Percentiles rank a stretch among this genome's conserved stretches.
phyloP scores from a whole-genome alignment of 257 asterid species.

The Nicotiana attenuata region DNA sequence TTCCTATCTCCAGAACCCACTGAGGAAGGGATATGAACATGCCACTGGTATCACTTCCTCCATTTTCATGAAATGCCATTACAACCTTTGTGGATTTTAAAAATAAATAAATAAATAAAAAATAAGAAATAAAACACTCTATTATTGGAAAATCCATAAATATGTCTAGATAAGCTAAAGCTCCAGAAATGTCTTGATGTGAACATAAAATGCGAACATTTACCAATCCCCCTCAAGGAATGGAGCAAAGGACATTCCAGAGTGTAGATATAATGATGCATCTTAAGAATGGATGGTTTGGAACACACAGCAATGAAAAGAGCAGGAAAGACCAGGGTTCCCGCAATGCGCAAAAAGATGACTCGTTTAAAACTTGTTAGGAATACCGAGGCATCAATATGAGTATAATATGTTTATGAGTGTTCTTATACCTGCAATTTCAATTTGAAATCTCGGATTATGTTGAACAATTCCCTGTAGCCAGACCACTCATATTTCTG shows the following conservation, averaged over 20 bases:
- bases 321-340: not conserved
- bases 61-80: constrained; percentile 67
- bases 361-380: not conserved
- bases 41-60: constrained; percentile 60
- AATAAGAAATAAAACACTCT: constrained; percentile 1
- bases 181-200: not conserved
- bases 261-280: not conserved
- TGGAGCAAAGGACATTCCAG: not conserved
- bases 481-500: constrained; percentile 71
- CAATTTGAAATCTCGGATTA: constrained; percentile 52
- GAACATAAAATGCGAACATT: not conserved
- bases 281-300: not conserved
- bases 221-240: not conserved
- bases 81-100: constrained; percentile 41
- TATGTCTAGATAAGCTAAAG: not conserved
- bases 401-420: not conserved
- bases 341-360: not conserved
- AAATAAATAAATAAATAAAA: constrained; percentile 1
- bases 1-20: constrained; percentile 78
- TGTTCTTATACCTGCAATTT: constrained; percentile 52
- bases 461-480: constrained; percentile 54
- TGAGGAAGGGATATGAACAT: constrained; percentile 60
- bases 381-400: not conserved
- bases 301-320: not conserved
- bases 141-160: not conserved